Percentiles rank a stretch among this genome's conserved stretches.
Evolutionary conservation across 352 stramenopile species (phyloP).

Genomic region (Phytophthora ohioensis): DNA sequence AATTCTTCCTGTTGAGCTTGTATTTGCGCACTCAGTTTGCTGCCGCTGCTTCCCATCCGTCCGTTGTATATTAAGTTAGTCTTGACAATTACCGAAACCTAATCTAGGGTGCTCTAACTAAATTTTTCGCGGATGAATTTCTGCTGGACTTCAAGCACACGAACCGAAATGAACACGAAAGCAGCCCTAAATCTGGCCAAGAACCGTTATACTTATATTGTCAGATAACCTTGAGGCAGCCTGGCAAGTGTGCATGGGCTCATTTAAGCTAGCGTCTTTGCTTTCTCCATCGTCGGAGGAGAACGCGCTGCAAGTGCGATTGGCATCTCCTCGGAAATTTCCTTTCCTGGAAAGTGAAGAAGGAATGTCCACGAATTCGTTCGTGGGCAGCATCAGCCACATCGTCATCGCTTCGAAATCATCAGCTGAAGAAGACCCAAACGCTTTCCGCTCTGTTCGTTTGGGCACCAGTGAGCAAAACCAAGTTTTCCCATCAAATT

Average conservation of each 20-base stretch:
- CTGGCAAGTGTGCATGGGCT: conserved; percentile 18
- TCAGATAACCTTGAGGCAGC: neutral
- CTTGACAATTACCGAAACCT: too few relatives aligned
- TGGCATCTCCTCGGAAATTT: conserved; percentile 15
- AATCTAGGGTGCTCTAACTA: too few relatives aligned
- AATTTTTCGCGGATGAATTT: neutral
- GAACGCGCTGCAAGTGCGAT: conserved; percentile 18
- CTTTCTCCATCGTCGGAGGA: conserved; percentile 19
- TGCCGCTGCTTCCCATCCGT: conserved; percentile 53
- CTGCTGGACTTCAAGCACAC: neutral
- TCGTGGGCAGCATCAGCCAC: conserved; percentile 32
- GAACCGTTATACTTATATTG: conserved; percentile 19
- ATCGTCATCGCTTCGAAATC: conserved; percentile 29
- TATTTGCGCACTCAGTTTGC: conserved; percentile 43
- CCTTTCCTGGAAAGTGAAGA: conserved; percentile 22
- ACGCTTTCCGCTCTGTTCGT: conserved; percentile 34
- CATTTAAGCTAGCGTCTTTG: conserved; percentile 20
- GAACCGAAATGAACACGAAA: neutral
- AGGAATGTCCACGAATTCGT: conserved; percentile 17
- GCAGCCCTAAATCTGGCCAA: conserved; percentile 8
- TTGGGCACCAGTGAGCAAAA: conserved; percentile 33
- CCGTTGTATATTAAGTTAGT: neutral
- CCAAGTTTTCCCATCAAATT: conserved; percentile 52
- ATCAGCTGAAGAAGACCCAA: conserved; percentile 4
- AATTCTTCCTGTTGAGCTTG: conserved; percentile 35